These are phyloP conservation scores for Camellia lanceoleosa DNA, from an alignment of 148 eudicot genomes.

Conservation along the genomic window DNA sequence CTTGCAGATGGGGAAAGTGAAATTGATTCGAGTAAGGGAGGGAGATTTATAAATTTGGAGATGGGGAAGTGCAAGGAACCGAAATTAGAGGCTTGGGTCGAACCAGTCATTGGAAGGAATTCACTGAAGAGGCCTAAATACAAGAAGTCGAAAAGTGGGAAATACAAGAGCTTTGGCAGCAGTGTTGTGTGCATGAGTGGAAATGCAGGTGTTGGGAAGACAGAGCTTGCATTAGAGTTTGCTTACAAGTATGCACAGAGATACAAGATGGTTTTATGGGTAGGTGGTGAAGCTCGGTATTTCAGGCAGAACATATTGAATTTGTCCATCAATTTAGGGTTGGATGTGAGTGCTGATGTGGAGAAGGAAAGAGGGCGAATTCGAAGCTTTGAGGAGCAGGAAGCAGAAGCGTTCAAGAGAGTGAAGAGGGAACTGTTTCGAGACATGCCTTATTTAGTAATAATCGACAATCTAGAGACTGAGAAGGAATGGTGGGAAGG, in stretches of 20 bases:
- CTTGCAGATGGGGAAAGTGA: conserved; percentile 73
- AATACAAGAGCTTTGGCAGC: conserved; percentile 45
- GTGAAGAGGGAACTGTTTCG: conserved; percentile 73
- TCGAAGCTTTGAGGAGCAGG: conserved; percentile 83
- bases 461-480: conserved; percentile 73
- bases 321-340: conserved; percentile 48
- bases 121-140: conserved; percentile 58
- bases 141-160: conserved; percentile 74
- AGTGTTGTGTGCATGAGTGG: conserved; percentile 70
- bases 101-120: conserved; percentile 48
- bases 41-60: conserved; percentile 59
- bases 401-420: conserved; percentile 79
- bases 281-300: conserved; percentile 75
- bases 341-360: conserved; percentile 76
- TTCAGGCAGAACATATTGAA: conserved; percentile 78
- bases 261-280: conserved; percentile 86
- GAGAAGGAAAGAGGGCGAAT: conserved; percentile 89
- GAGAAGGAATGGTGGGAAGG: conserved; percentile 97
- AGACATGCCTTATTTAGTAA: conserved; percentile 74
- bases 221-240: conserved; percentile 81
- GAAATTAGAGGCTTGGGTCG: conserved; percentile 60
- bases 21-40: conserved; percentile 37
- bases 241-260: conserved; percentile 61
- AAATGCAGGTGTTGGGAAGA: conserved; percentile 70
- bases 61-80: conserved; percentile 51